Base-by-base conservation (phyloP, 352 stramenopile genomes). In the Globisporangium spiculum region DNA sequence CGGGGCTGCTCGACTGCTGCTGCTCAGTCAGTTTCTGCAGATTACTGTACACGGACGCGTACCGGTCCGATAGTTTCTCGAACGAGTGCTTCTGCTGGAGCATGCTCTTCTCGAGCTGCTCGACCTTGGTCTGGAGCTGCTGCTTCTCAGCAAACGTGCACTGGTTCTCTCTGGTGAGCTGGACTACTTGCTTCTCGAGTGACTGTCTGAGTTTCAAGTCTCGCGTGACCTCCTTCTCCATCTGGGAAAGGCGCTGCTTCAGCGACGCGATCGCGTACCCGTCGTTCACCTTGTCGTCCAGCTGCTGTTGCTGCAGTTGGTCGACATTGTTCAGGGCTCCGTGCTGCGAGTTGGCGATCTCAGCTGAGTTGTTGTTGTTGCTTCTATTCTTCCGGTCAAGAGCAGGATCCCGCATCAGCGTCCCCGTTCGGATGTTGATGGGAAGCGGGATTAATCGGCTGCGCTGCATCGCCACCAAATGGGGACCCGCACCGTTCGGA, bases 21-120 rank as follows among this genome's bases (percentile, higher is more conserved):
- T 76, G 74, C 26, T 89, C 80, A 2, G 74, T 68, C 4, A 93
- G 69, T 60, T 84, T 91, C 55, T 89, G 75, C 22, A 93, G 63
- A 46, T 76, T 88, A 18, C 69, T 67, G 55, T 90, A 91, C 36
- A 83, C 80, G 4, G 57, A 69, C 10, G 83, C 64, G 52, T 89
- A 93, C 3, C 78, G 60, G 22, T 84, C 73, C 30, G 83, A 79
- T n/a, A 93, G 77, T 53, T 89, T 92, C 56, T 89, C 79, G 67
- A 83, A 89, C 24, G 82, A 76, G 52, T 90, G 79, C 20, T 82
- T 84, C 54, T 90, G 81, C 63, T 84, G 69, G 16, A 83, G 53
- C 32, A 78, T 74, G 2, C 75, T 66, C 30, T 77, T 78, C 38
- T 88, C 77, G 9, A 90, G 53, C 3, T 89, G 81, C 16, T 79